phyloP scores from a whole-genome alignment of 306 rosid genomes.

The Fragaria nilgerrensis region DNA sequence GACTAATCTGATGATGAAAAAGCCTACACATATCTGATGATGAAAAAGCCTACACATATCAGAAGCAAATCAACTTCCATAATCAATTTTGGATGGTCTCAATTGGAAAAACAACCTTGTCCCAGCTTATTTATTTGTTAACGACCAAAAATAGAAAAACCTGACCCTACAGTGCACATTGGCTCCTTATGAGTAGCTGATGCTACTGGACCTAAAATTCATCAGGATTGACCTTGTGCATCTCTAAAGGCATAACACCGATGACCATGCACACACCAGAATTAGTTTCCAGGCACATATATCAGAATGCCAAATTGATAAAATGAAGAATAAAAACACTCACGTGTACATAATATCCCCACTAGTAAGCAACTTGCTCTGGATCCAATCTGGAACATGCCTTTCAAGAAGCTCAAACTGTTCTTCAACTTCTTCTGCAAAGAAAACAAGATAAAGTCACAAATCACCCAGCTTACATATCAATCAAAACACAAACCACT shows the following conservation, averaged over 20 bases:
- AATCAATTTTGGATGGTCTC: not conserved
- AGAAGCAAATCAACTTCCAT: not conserved
- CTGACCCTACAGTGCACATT: not conserved
- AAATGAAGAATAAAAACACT: slow-evolving; percentile 12
- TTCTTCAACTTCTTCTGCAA: slow-evolving; percentile 64
- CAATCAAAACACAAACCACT: slow-evolving; percentile 16
- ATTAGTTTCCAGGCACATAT: not conserved
- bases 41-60: not conserved
- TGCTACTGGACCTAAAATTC: not conserved
- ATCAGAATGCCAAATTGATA: not conserved
- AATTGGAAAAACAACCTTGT: not conserved
- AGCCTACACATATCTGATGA: not conserved
- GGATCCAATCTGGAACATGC: slow-evolving; percentile 61
- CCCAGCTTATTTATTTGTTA: not conserved
- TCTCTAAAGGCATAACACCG: not conserved
- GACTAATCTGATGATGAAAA: not conserved
- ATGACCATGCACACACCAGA: not conserved
- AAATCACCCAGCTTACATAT: slow-evolving; percentile 19
- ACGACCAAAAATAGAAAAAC: not conserved
- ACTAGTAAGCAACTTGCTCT: slow-evolving; percentile 37
- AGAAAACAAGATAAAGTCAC: slow-evolving; percentile 22
- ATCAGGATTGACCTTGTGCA: not conserved
- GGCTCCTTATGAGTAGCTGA: not conserved
- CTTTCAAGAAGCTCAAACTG: slow-evolving; percentile 45
- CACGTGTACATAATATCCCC: slow-evolving; percentile 56